Evolutionary conservation across 495 filamentous ascomycete species (phyloP).

Genomic region (Penicillium goetzii): DNA sequence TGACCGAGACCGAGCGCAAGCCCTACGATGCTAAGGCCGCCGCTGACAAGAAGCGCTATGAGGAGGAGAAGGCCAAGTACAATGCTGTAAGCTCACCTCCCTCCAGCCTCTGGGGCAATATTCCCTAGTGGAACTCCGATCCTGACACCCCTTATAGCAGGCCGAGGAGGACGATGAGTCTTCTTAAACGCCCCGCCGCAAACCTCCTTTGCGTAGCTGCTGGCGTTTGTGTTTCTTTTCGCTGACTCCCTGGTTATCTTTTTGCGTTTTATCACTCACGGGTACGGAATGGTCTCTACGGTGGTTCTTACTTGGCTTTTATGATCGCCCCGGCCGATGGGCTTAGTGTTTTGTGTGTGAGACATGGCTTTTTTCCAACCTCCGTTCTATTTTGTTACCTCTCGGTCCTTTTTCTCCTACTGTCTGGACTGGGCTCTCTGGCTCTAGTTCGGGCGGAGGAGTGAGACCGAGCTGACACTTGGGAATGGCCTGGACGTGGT

Average conservation of each 20-base stretch:
- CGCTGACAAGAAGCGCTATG: constrained; percentile 97
- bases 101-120: no score
- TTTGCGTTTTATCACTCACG: constrained; percentile 40
- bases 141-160: constrained; percentile 32
- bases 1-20: constrained; percentile 82
- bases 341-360: constrained; percentile 21
- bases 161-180: constrained; percentile 59
- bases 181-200: constrained; percentile 38
- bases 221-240: constrained; percentile 44
- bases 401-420: neutral
- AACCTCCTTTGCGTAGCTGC: constrained; percentile 31
- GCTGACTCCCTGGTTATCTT: constrained; percentile 42
- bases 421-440: neutral
- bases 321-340: constrained; percentile 25
- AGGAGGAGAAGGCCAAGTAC: constrained; percentile 94
- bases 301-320: constrained; percentile 49
- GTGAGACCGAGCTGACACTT: neutral
- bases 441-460: neutral
- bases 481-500: neutral
- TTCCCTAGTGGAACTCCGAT: constrained; percentile 24
- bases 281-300: constrained; percentile 47
- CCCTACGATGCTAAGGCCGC: constrained; percentile 97
- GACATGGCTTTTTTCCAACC: neutral
- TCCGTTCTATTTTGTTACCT: neutral
- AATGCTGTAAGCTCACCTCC: constrained; percentile 59